phyloP scores from a whole-genome alignment of 768 basidiomycete species.

The Russula compacta region DNA sequence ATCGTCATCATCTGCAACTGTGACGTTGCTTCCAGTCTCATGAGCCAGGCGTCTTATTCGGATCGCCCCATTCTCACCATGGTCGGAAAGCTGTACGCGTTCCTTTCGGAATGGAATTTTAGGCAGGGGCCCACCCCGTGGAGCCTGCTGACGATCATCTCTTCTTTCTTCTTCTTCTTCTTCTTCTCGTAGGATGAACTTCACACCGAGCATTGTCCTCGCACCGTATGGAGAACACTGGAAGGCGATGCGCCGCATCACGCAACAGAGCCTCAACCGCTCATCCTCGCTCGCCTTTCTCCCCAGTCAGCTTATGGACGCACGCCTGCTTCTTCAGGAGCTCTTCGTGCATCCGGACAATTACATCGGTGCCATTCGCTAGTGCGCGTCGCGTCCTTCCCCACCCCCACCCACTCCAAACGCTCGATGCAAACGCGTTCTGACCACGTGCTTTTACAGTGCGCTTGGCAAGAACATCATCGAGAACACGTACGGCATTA shows the following conservation, averaged over 20 bases:
- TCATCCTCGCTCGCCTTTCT: conserved; percentile 12
- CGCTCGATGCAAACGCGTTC: background rate
- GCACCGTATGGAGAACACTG: conserved; percentile 19
- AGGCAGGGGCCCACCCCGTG: no score
- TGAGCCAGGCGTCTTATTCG: conserved; percentile 19
- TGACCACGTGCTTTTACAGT: conserved; percentile 15
- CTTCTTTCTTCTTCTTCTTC: no score
- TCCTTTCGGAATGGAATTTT: no score
- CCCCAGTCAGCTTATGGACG: conserved; percentile 14
- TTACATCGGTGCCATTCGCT: conserved; percentile 14
- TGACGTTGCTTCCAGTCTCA: conserved; percentile 12
- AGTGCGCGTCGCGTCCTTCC: conserved; percentile 11
- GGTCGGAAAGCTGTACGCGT: conserved; percentile 14
- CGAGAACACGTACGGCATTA: conserved; percentile 19
- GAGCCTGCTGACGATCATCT: background rate
- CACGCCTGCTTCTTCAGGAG: conserved; percentile 16
- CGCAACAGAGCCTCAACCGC: conserved; percentile 18
- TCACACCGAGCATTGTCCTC: conserved; percentile 17
- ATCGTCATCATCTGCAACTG: conserved; percentile 18
- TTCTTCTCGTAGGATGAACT: conserved; percentile 10
- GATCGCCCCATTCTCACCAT: conserved; percentile 20
- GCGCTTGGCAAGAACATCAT: conserved; percentile 19
- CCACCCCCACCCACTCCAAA: background rate
- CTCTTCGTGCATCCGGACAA: conserved; percentile 9
- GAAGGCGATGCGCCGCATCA: conserved; percentile 19